Conservation (phyloP, 2,329 filamentous ascomycete species). For the Pseudonectria buxi region DNA sequence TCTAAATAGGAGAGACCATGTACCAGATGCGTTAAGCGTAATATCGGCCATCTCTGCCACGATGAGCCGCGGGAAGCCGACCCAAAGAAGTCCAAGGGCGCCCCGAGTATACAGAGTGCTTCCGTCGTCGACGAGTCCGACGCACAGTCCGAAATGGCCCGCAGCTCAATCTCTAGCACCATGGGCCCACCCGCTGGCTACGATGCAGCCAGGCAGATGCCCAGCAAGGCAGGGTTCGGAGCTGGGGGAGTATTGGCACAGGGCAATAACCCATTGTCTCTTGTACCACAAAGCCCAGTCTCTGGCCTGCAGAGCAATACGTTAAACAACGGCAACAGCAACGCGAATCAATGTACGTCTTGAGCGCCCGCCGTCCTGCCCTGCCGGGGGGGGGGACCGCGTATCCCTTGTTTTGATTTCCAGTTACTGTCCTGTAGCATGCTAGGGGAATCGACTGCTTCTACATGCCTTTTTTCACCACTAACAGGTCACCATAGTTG, state of each 20-base stretch:
- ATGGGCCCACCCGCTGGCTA: conserved; percentile 45
- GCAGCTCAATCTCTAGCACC: conserved; percentile 50
- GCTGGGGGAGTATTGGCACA: conserved; percentile 39
- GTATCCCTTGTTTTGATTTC: conserved; percentile 17
- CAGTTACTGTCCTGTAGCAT: conserved; percentile 6
- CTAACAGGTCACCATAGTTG: conserved; percentile 46
- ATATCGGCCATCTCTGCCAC: conserved; percentile 97
- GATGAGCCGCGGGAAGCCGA: conserved; percentile 87
- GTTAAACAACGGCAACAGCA: conserved; percentile 46
- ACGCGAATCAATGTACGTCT: conserved; percentile 68
- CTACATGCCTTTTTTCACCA: conserved; percentile 6
- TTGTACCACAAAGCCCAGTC: conserved; percentile 65
- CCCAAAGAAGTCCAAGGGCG: conserved; percentile 69
- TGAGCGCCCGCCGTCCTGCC: conserved; percentile 17
- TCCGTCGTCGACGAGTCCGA: conserved; percentile 57
- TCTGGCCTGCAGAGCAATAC: conserved; percentile 59
- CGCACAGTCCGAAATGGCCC: conserved; percentile 40
- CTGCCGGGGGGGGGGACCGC: conserved; percentile 7
- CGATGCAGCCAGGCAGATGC: conserved; percentile 28
- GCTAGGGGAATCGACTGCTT: too few relatives aligned
- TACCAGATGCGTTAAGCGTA: conserved; percentile 94
- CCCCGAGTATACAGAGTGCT: conserved; percentile 34
- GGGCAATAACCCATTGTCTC: conserved; percentile 52
- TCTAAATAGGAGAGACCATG: conserved; percentile 77
- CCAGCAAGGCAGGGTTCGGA: conserved; percentile 38